Evolutionary conservation across 371 early-diverging fungal genomes (phyloP), one percentile per base, ranked within the genome.

Genomic region (Umbelopsis sp.): DNA sequence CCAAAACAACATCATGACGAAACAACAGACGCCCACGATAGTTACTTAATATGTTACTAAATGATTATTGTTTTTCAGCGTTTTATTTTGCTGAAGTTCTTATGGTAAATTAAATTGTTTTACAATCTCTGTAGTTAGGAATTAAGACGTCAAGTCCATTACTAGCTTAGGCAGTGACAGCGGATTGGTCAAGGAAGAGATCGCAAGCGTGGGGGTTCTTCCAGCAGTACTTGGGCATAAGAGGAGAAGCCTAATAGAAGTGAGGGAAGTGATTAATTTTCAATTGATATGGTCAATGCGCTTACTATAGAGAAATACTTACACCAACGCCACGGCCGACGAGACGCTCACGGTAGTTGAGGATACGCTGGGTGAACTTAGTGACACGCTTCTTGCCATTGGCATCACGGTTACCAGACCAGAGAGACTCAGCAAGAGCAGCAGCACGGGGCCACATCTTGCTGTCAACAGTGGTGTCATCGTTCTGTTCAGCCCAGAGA

Each of bases 401-500:
- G 48, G 75, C 70, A 50, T 83, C 78, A 45, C 77, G 68, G 75
- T 81, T 82, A 38, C 88, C 89, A 12, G 87, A 81, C 91, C 91
- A 90, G 29, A 85, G 76, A 32, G 82, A 72, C 74, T 89, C 91
- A 7, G 88, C 81, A 50, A 84, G 77, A 11, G 88, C 86, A 20
- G 86, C 76, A 44, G 87, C 77, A 35, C 90, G 83, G 35, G 88
- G 90, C 92, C 93, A 94, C 51, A 92, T 74, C 38, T 83, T 76
- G 35, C 63, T 63, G 75, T 93, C 93, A n/a, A 93, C 70, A 48
- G 83, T 81, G 4, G 79, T 76, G 38, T 75, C 73, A 72, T 93
- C 94, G 9, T 80, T 67, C 75, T 92, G 92, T 74, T 94, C 93
- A 10, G 89, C 77, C 94, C 93, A 94, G 41, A 91, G 50, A 22